Base-by-base conservation (phyloP, 1,139 yeast species). In the Yamadazyma aaseri region DNA sequence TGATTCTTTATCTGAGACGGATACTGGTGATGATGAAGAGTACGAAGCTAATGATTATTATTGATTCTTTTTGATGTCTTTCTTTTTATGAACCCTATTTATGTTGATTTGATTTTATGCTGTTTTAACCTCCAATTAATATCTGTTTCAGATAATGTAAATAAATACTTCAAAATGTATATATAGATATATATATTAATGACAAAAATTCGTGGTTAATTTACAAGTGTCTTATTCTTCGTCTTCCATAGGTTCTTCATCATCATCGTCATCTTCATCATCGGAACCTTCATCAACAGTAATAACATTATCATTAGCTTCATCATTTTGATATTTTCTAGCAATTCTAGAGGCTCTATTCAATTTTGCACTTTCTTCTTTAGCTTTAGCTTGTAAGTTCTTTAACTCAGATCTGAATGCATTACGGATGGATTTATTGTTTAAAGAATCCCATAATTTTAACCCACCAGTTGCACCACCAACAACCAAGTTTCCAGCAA, bases 391-490 rank as follows among this genome's bases (percentile, higher is more conserved):
- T 61, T 83, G 84, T 40, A 83, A 62, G 12, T 58, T 56, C 39
- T 60, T 65, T 51, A 84, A 66, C 42, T 81, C 82, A 9, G 65
- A 68, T 33, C 73, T 76, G 60, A 90, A 83, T 4, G 83, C 66
- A 33, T 70, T 70, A 51, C 96, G 77, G 13, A 90, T 90, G 9
- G 95, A 73, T 41, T 76, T 69, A 62, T 92, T 92, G 38, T 87
- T 76, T 58, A 90, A 82, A 6, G 84, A 75, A 60, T 92, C 97
- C 96, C 97, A 94, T 64, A 92, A 76, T 61, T 89, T 90, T 57
- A 92, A 71, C 10, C 83, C 79, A 21, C 89, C 89, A 36, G 75
- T 74, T 29, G 86, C 87, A 54, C 99, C 99, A 48, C 96, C 98
- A 42, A 87, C 76, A 17, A 81, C 82, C 43, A 92, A 59, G 50